Conservation (phyloP, 345 rosid species). For the Arabidopsis suecica region DNA sequence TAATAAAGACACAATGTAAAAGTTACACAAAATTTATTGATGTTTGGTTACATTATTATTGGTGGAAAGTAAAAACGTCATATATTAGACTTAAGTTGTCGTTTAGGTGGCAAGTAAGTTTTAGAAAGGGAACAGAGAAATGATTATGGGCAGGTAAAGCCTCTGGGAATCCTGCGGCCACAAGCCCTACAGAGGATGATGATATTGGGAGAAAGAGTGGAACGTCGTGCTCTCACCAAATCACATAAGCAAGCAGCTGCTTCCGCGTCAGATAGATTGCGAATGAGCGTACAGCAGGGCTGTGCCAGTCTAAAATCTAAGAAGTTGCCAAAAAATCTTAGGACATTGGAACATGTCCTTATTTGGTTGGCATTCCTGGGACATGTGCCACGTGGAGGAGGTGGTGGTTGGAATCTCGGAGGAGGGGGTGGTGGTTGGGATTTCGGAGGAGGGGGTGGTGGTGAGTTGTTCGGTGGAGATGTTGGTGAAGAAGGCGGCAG, state of each 20-base stretch:
- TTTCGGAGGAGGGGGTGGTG: background rate
- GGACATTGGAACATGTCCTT: slow-evolving; percentile 14
- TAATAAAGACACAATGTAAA: background rate
- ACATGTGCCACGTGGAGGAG: slow-evolving; percentile 10
- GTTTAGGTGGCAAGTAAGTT: background rate
- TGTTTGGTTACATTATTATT: slow-evolving; percentile 14
- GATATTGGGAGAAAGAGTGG: slow-evolving; percentile 1
- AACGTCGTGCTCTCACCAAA: slow-evolving; percentile 10
- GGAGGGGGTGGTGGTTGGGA: slow-evolving; percentile 3
- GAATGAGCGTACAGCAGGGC: slow-evolving; percentile 31
- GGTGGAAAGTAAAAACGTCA: background rate
- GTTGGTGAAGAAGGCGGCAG: background rate
- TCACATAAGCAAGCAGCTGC: slow-evolving; percentile 28
- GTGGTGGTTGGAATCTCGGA: background rate
- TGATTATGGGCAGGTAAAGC: slow-evolving; percentile 19
- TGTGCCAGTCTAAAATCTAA: slow-evolving; percentile 2
- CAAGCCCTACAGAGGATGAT: slow-evolving; percentile 13
- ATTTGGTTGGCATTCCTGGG: background rate
- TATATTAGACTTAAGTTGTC: background rate
- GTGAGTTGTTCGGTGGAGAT: background rate
- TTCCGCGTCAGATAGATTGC: slow-evolving; percentile 12
- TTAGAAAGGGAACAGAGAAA: background rate
- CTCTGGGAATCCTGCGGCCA: slow-evolving; percentile 18
- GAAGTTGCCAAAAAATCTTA: background rate
- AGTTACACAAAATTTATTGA: background rate